Base-by-base conservation (phyloP, 306 rosid species). In the Gastrolobium villosum region DNA sequence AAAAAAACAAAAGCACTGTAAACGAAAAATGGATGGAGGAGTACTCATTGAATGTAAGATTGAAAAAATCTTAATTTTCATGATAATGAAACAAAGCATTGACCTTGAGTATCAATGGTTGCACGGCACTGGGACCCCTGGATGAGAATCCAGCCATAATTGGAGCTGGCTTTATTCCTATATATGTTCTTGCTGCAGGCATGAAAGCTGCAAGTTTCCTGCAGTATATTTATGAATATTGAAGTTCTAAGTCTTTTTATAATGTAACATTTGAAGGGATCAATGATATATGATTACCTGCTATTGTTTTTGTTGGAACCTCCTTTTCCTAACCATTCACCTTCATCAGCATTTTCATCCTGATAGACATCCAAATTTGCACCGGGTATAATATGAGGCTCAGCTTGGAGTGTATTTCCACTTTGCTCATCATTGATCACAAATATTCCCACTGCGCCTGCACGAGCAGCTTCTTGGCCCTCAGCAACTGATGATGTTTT, bases 81-180 rank as follows among this genome's bases (percentile, higher is more conserved):
- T 37, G 10, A 9, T 32, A 3, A 49, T 53, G 56, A 55, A 53
- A 50, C n/a, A 41, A 31, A 53, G 35, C 6, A 7, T n/a, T 50
- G 39, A 89, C 96, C 98, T 93, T 90, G 52, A 90, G 90, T 63
- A 93, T 80, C 37, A 76, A 11, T 37, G 81, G 83, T 3, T 77
- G 92, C 46, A 86, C 28, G 3, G 6, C 20, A 73, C 65, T 88
- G 5, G 98, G 96, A 34, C 98, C 98, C 48, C 91, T 78, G 1
- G 96, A 88, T 46, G 98, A 93, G 82, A 90, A 90, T 53, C 90
- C 50, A 37, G 97, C 91, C 83, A 90, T 57, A 39, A 52, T 11
- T 5, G 96, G 96, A 46, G 96, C 87, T 45, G 91, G 94, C 76
- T 78, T 85, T 59, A 54, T 3, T 65, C 82, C 90, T 2, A 80